Evolutionary conservation across 306 rosid genomes (phyloP), one percentile per base, ranked within the genome.

Genomic region (Quercus wislizeni): DNA sequence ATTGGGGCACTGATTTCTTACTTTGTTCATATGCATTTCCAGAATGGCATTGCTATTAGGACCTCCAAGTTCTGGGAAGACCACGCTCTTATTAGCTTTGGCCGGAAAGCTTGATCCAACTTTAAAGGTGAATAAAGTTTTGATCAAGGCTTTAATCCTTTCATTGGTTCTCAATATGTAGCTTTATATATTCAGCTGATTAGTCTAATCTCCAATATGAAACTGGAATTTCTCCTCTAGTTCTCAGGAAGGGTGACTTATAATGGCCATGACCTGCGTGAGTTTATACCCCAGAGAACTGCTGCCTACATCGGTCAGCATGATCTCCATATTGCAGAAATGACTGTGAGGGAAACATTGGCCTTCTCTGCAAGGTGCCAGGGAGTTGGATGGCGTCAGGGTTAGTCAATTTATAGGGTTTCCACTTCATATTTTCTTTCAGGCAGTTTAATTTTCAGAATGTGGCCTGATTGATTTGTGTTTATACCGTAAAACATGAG

Each of bases 1-100:
- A 19, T 58, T 12, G 65, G 27, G 5, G 49, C 18, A 33, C 72
- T 43, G 18, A 70, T 79, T 38, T 61, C 46, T 43, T 69, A 51
- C 17, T 23, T 79, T 43, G 3, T 28, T 79, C 17, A 23, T 23
- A 20, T 59, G 67, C 12, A 59, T 59, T 28, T 52, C n/a, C 78
- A 87, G 90, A 78, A 77, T 88, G 85, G 55, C 89, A 80, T 74
- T 88, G 83, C 80, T 88, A 7, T 76, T 88, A 78, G 91, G 91
- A 27, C 91, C 91, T 55, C 91, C 91, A 25, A 76, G 87, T 69
- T 88, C 91, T 0, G 89, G 91, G 31, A 87, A 87, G 76, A 87
- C 90, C 57, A 87, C 90, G 2, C 72, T 87, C 20, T 77, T 85
- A 49, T 78, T 88, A 81, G 86, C 89, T 80, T 73, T 88, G 76